Evolutionary conservation across 768 basidiomycete genomes (phyloP), one percentile per base, ranked within the genome.

Genomic region (Pisolithus microcarpus): DNA sequence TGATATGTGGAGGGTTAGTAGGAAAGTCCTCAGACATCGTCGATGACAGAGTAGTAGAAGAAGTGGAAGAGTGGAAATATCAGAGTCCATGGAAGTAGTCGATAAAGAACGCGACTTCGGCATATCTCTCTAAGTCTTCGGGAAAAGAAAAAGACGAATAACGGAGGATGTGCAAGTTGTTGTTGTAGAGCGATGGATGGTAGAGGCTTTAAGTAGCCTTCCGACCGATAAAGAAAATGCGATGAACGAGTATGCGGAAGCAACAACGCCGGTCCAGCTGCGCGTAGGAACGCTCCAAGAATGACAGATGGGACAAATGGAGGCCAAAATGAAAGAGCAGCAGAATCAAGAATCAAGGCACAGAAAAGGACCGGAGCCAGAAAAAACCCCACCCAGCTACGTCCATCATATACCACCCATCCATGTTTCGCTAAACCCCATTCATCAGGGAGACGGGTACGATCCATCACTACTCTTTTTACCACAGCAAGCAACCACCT

Each of bases 21-120:
- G 63, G 55, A 63, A 65, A 57, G 65, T 56, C 52, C 39, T 43
- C 26, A 5, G 54, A 49, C 16, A 53, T 48, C 15, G 57, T 60
- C 26, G 67, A 66, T 0, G 66, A 70, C 31, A 75, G 64, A 56
- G 72, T 71, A 58, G 72, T 70, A 43, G 72, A 69, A 38, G 66
- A 65, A 23, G 21, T 23, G 21, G 21, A 23, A 23, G 68, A 49
- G 64, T 62, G 16, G 64, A 65, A 43, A 36, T 48, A 45, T 58
- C 58, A 38, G 65, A 68, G 26, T 40, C 23, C 15, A 45, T 49
- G 0, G 63, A 62, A 8, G 51, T 49, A 31, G 24, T 30, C 5
- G 59, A 67, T 1, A 43, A 56, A 49, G 61, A 56, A 15, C 55
- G 62, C 3, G 54, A 48, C 48, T 61, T 59, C 39, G 44, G 26